phyloP scores from a whole-genome alignment of 1,284 basidiomycete species.

The Hemileia vastatrix region DNA sequence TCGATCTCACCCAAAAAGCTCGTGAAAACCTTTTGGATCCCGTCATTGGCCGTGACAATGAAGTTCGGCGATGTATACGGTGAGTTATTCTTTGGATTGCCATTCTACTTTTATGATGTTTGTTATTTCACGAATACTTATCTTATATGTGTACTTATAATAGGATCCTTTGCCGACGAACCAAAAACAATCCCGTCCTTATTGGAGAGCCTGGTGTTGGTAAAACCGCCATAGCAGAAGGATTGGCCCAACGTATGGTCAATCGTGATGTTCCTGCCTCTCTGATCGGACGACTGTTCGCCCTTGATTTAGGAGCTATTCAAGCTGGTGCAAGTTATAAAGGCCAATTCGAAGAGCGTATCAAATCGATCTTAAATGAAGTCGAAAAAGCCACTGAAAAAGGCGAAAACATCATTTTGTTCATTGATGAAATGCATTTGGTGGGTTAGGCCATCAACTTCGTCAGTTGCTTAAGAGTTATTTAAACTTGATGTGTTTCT shows the following conservation, averaged over 20 bases:
- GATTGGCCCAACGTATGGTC: constrained; percentile 88
- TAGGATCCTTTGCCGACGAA: constrained; percentile 49
- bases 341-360: constrained; percentile 94
- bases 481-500: constrained; percentile 39
- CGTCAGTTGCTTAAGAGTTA: background rate
- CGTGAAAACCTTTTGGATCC: constrained; percentile 52
- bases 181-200: constrained; percentile 84
- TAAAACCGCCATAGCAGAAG: constrained; percentile 89
- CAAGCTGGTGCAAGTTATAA: constrained; percentile 87
- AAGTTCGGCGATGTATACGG: constrained; percentile 56
- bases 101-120: constrained; percentile 27
- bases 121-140: too few species aligned
- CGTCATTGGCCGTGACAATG: constrained; percentile 53
- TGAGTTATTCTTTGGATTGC: constrained; percentile 33
- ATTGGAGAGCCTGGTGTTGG: constrained; percentile 90
- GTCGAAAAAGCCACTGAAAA: constrained; percentile 82
- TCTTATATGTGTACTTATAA: too few species aligned
- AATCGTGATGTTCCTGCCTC: constrained; percentile 89
- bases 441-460: background rate
- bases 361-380: constrained; percentile 68
- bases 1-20: constrained; percentile 52
- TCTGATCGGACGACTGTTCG: constrained; percentile 59
- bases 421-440: constrained; percentile 70
- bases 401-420: constrained; percentile 77
- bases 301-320: constrained; percentile 81